Evolutionary conservation across 2,329 filamentous ascomycete genomes (phyloP), one percentile per base, ranked within the genome.

Genomic region (Fusarium verrucosum): DNA sequence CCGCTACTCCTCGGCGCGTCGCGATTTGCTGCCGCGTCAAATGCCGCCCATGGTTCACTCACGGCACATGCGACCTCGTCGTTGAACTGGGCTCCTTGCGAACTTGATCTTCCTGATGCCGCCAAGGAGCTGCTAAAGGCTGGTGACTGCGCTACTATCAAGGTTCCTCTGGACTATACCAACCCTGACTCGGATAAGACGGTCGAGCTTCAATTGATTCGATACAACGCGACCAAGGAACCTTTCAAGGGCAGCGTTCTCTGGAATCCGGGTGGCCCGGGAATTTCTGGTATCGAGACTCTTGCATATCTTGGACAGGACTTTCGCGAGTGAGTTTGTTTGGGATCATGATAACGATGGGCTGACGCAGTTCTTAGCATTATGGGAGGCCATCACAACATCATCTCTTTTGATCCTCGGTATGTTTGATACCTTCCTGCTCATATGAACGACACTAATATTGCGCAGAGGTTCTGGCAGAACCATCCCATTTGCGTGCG

Each of bases 131-230:
- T 40, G 1, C n/a, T 59, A 5, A 60, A 44, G n/a, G 45, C 44
- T 28, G 56, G 56, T 7, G 65, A 76, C 35, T 80, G 78, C 58
- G 74, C 70, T 10, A 75, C 63, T 8, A 56, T 80, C 16, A 42
- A 60, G 0, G 78, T 80, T 0, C 78, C 78, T 1, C 72, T 80
- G 6, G 79, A 80, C 62, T 80, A 81, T 55, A 72, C 74, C 6
- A 37, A 72, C 7, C 16, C 44, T 3, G 40, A 67, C 11, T 73
- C 66, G 4, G 69, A 65, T 14, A 60, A 73, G 47, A 57, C 33
- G 1, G 75, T 79, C 11, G 57, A 62, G 2, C 67, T 80, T 11
- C 67, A 75, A 16, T 62, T 80, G 4, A 38, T 76, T 19, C 75
- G 63, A 13, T 65, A 74, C 2, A 70, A 72, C 2, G 75, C 77